Evolutionary conservation across 352 stramenopile species (phyloP), one percentile per base, ranked within the genome.

Genomic region (Phytophthora meadii): DNA sequence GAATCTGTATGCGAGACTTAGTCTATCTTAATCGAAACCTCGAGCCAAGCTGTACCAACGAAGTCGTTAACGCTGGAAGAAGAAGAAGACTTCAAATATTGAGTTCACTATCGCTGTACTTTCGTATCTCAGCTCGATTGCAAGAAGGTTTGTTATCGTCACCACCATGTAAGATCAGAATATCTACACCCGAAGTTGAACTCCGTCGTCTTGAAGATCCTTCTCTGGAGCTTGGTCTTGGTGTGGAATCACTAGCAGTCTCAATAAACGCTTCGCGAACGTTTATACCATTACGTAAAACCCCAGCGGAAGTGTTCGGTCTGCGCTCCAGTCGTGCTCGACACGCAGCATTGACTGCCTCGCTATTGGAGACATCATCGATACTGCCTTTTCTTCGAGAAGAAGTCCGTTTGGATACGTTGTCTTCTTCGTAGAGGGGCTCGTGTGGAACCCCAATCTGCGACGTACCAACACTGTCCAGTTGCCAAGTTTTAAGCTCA

Each of bases 261-360:
- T 90, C 79, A 3, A 85, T 70, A 54, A 92, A 91, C 15, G 81
- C 82, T 72, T 93, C 82, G 22, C 70, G 55, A 1, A 88, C 72
- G 12, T 46, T 74, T 10, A 28, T 30, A 7, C 27, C 3, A 7
- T 30, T 7, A 30, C 27, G 6, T 30, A 7, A 2, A 30, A 7
- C 64, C 7, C 84, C 80, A 28, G 74, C 74, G 0, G 82, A 90
- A 2, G 82, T 90, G 11, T 81, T 84, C 2, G 82, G 84, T 15
- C 84, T 70, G 11, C 68, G 58, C 27, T 74, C 74, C 5, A 72
- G 42, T 17, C 44, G 70, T 14, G 49, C 58, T 55, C 48, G 27
- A 46, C 41, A 36, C 19, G 47, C 25, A 37, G 47, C 32, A n/a
- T 17, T 30, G 9, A 32, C 55, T 36, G 19, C 39, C 12, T 53